Conservation (phyloP, 176 grass and related monocot genomes). For the Paspalum notatum region DNA sequence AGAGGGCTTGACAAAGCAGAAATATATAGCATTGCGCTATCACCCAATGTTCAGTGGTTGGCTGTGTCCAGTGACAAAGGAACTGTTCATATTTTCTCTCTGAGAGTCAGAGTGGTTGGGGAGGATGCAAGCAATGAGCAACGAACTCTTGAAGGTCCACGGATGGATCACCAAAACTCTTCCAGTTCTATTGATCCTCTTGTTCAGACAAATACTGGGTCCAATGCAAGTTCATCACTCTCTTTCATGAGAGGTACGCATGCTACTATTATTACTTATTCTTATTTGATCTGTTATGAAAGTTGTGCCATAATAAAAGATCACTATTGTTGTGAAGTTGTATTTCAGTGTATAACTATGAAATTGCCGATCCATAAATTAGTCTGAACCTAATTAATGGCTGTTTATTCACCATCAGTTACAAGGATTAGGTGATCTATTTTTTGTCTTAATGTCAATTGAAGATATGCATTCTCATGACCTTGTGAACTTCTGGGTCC, state of each 20-base stretch:
- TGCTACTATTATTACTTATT: constrained; percentile 33
- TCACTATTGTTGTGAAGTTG: not conserved
- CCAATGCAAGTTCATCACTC: constrained; percentile 80
- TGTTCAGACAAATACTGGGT: constrained; percentile 69
- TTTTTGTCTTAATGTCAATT: not conserved
- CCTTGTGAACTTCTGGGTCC: not conserved
- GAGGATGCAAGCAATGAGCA: constrained; percentile 65
- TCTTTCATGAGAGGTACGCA: constrained; percentile 83
- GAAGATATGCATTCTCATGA: not conserved
- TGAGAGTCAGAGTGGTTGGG: constrained; percentile 81
- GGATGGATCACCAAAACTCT: constrained; percentile 72
- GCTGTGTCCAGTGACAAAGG: constrained; percentile 93
- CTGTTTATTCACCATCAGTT: not conserved
- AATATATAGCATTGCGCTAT: constrained; percentile 86
- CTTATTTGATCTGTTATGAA: constrained; percentile 20
- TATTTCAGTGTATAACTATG: not conserved
- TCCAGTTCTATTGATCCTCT: constrained; percentile 71
- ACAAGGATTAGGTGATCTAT: not conserved
- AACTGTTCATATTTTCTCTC: constrained; percentile 84
- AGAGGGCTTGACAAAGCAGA: constrained; percentile 89
- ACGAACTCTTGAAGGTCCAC: constrained; percentile 53
- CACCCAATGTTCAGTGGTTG: constrained; percentile 86
- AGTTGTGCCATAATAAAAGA: not conserved
- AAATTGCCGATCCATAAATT: not conserved
- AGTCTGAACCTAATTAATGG: not conserved